These are phyloP conservation scores for Rhizopogon roseolus DNA, from an alignment of 768 basidiomycete species.

Conservation along the genomic window DNA sequence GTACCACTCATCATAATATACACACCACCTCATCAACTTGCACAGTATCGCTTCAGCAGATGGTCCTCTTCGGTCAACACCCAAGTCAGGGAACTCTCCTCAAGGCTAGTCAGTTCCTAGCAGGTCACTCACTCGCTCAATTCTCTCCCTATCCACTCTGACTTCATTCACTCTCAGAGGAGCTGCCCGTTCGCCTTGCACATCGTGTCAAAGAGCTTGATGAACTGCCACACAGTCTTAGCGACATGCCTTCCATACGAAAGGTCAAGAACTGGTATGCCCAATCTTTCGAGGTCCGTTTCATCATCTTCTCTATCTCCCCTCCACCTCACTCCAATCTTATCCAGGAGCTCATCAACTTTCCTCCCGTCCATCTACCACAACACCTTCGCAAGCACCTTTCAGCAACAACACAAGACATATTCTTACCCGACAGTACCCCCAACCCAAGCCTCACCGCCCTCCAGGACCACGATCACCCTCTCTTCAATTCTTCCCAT, in stretches of 20 bases:
- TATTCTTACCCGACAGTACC: slow-evolving; percentile 61
- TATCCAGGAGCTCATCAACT: slow-evolving; percentile 79
- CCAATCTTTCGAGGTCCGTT: slow-evolving; percentile 89
- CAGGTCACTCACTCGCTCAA: slow-evolving; percentile 44
- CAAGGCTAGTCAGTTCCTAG: slow-evolving; percentile 86
- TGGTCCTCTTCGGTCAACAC: slow-evolving; percentile 97
- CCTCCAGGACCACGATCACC: slow-evolving; percentile 7
- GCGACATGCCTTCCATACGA: slow-evolving; percentile 86
- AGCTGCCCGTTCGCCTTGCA: slow-evolving; percentile 90
- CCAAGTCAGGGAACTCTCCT: slow-evolving; percentile 91
- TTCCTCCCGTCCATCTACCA: slow-evolving; percentile 73
- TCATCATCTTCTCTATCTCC: neutral
- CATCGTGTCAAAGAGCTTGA: slow-evolving; percentile 97
- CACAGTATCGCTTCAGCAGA: slow-evolving; percentile 90
- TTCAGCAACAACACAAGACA: slow-evolving; percentile 31
- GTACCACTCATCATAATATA: slow-evolving; percentile 15
- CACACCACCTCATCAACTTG: neutral
- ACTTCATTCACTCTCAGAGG: slow-evolving; percentile 51
- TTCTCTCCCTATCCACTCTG: neutral
- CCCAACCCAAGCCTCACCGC: slow-evolving; percentile 72
- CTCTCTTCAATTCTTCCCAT: slow-evolving; percentile 9
- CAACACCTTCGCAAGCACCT: slow-evolving; percentile 64
- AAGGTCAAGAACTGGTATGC: slow-evolving; percentile 99
- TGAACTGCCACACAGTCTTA: slow-evolving; percentile 86
- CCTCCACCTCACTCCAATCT: slow-evolving; percentile 3